Percentiles rank a stretch among this genome's conserved stretches.
Evolutionary conservation across 371 early-diverging fungal species (phyloP).

Genomic region (Mortierella sp.): DNA sequence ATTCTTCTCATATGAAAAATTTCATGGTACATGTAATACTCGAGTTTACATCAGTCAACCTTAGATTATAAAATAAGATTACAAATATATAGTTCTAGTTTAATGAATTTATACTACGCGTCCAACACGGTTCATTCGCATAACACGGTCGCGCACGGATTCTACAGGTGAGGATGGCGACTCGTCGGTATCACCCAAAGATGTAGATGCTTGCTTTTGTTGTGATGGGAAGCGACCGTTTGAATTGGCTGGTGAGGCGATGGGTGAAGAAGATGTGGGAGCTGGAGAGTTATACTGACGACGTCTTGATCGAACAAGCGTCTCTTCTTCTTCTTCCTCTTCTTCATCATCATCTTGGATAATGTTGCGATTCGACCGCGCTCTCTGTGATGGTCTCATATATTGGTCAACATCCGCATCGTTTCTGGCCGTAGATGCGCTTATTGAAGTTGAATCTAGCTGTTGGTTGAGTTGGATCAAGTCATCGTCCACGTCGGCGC

Average conservation of each 20-base stretch:
- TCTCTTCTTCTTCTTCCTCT: constrained; percentile 51
- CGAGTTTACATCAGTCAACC: neutral
- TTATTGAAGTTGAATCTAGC: neutral
- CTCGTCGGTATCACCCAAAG: neutral
- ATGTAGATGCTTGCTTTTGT: neutral
- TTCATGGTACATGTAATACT: too few relatives aligned
- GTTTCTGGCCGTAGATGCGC: neutral
- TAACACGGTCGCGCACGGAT: constrained; percentile 50
- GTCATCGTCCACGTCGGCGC: constrained; percentile 35
- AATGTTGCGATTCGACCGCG: neutral
- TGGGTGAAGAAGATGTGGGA: neutral
- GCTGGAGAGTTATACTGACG: constrained; percentile 9
- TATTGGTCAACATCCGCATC: constrained; percentile 10
- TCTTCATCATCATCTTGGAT: constrained; percentile 16
- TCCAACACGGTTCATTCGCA: constrained; percentile 52
- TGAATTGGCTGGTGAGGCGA: neutral
- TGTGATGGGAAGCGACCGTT: neutral
- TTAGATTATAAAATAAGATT: too few relatives aligned
- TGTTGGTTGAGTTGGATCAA: constrained; percentile 16
- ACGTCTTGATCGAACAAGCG: constrained; percentile 30
- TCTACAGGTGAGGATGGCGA: constrained; percentile 15
- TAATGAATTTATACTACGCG: constrained; percentile 18
- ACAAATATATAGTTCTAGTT: neutral
- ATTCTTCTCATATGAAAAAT: too few relatives aligned
- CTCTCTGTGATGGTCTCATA: constrained; percentile 42